Evolutionary conservation across 2,329 filamentous ascomycete genomes (phyloP).

Genomic region (Sarocladium brachiariae): DNA sequence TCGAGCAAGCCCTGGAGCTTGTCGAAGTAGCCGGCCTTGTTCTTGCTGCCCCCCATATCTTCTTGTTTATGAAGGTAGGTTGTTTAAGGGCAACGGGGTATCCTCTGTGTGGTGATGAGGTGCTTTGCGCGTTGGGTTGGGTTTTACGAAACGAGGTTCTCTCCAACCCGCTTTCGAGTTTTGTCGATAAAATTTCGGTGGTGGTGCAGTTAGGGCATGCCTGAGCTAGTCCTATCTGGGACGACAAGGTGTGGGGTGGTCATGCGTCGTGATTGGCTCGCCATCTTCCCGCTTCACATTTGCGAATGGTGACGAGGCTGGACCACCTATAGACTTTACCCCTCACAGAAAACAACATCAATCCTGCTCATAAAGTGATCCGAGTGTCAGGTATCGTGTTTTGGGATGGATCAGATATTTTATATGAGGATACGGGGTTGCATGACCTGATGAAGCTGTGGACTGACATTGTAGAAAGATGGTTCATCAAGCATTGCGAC

Average conservation of each 20-base stretch:
- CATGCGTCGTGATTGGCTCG: neutral
- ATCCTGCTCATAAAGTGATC: too few relatives aligned
- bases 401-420: too few relatives aligned
- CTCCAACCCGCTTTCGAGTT: slow-evolving; percentile 11
- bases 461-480: too few relatives aligned
- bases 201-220: slow-evolving; percentile 30
- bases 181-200: slow-evolving; percentile 6
- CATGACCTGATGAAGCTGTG: too few relatives aligned
- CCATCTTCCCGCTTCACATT: neutral
- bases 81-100: slow-evolving; percentile 78
- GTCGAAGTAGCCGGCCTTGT: slow-evolving; percentile 97
- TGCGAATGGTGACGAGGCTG: too few relatives aligned
- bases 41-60: slow-evolving; percentile 96
- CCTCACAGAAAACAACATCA: too few relatives aligned
- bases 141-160: slow-evolving; percentile 10
- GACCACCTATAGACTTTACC: too few relatives aligned
- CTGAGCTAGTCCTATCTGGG: slow-evolving; percentile 20
- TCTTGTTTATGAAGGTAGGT: slow-evolving; percentile 91
- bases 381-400: too few relatives aligned
- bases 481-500: too few relatives aligned
- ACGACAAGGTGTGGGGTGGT: neutral
- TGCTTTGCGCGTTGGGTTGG: slow-evolving; percentile 12
- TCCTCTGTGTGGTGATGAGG: slow-evolving; percentile 17
- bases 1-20: slow-evolving; percentile 98
- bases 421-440: too few relatives aligned